A percentile compares a stretch with the other conserved stretches of the same genome.
These are phyloP conservation scores for Lanmaoa rubissima DNA, from an alignment of 768 basidiomycete species.

Conservation along the genomic window DNA sequence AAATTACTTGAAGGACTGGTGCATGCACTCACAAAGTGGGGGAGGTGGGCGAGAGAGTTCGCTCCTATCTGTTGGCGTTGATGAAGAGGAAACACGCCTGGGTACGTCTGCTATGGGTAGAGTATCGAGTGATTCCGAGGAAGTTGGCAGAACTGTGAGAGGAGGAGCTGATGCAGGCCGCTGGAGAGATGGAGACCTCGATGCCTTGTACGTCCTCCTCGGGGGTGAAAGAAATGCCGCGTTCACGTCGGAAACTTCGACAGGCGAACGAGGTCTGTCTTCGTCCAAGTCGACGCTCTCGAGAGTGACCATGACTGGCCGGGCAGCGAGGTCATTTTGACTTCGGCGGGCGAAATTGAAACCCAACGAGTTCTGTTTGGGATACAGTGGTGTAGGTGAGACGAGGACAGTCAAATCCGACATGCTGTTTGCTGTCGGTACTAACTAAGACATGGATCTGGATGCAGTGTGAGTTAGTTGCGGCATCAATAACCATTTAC, in stretches of 20 bases:
- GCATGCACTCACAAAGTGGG: conserved; percentile 52
- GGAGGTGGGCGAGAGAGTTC: conserved; percentile 61
- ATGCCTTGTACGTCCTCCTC: conserved; percentile 27
- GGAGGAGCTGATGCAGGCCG: conserved; percentile 28
- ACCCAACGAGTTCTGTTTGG: conserved; percentile 21
- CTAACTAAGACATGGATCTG: background rate
- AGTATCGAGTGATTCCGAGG: background rate
- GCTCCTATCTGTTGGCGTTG: conserved; percentile 18
- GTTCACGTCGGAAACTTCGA: conserved; percentile 22
- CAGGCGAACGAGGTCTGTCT: conserved; percentile 23
- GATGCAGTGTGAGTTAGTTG: no score
- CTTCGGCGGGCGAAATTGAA: conserved; percentile 33
- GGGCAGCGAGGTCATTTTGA: conserved; percentile 21
- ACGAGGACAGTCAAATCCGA: conserved; percentile 34
- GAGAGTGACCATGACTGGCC: conserved; percentile 34
- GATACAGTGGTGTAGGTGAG: conserved; percentile 30
- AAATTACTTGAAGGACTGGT: background rate
- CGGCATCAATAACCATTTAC: background rate
- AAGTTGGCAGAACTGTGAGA: background rate
- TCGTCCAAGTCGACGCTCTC: conserved; percentile 27
- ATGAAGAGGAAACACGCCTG: conserved; percentile 17
- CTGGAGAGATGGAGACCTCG: conserved; percentile 8
- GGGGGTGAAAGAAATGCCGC: conserved; percentile 26
- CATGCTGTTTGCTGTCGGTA: conserved; percentile 16
- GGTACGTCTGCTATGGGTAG: conserved; percentile 8